Conservation (phyloP, 768 basidiomycete genomes). For the Lentinula edodes region DNA sequence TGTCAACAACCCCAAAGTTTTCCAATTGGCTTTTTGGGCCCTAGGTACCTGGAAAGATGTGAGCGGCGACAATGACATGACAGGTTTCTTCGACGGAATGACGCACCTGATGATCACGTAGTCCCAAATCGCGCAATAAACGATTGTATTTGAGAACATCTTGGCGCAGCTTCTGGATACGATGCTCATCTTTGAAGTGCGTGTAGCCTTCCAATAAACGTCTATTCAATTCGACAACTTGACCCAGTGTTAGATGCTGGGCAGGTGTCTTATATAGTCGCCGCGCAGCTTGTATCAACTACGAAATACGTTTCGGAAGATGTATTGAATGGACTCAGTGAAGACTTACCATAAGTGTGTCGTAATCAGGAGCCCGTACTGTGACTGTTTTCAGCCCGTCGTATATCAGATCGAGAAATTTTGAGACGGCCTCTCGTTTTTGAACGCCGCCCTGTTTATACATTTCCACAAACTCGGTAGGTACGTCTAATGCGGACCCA, state of each 20-base stretch:
- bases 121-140: slow-evolving; percentile 78
- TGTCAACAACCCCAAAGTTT: slow-evolving; percentile 74
- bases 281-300: slow-evolving; percentile 95
- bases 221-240: slow-evolving; percentile 92
- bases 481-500: slow-evolving; percentile 87
- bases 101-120: slow-evolving; percentile 87
- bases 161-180: slow-evolving; percentile 71
- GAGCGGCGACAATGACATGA: neutral
- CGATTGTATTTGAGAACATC: slow-evolving; percentile 91
- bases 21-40: slow-evolving; percentile 83
- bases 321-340: neutral
- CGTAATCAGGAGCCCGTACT: slow-evolving; percentile 92
- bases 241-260: slow-evolving; percentile 88
- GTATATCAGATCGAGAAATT: slow-evolving; percentile 87
- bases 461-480: slow-evolving; percentile 80
- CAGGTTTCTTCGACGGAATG: neutral
- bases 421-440: slow-evolving; percentile 87
- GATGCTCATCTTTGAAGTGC: slow-evolving; percentile 89
- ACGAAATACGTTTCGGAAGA: slow-evolving; percentile 3
- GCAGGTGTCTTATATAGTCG: slow-evolving; percentile 92
- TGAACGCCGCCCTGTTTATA: slow-evolving; percentile 84
- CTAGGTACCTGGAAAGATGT: slow-evolving; percentile 61
- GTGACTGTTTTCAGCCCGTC: slow-evolving; percentile 95
- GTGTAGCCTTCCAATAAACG: slow-evolving; percentile 91
- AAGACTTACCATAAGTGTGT: slow-evolving; percentile 85